Base-by-base conservation (phyloP, 306 rosid genomes). In the Vicia faba region DNA sequence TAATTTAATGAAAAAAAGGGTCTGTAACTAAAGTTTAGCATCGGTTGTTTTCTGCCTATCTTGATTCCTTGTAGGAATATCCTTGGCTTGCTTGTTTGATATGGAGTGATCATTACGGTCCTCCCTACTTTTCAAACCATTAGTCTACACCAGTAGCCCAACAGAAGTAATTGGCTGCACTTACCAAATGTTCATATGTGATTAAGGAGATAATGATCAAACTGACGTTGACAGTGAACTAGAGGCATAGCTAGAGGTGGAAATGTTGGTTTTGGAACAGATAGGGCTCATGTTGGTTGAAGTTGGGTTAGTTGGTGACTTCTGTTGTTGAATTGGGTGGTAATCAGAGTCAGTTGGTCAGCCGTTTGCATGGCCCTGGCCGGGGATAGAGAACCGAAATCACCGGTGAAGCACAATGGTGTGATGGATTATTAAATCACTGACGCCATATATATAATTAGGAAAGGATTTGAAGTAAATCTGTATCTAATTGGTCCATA, bases 31-130 rank as follows among this genome's bases (percentile, higher is more conserved):
- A 61, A 39, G 26, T 59, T 33, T 35, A 19, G 29, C 49, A 19
- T 39, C 33, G 18, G 25, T 10, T 35, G 20, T 16, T 61, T 61
- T 61, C 67, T 16, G 25, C 67, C 67, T 61, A 39, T 39, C 45
- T 19, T 48, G 46, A 29, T 66, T 33, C 60, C 26, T 18, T 18
- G 60, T 23, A 12, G 39, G 68, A 46, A 45, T 43, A 28, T 45
- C 43, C 43, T 28, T 65, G 59, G 26, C 7, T 49, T 49, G 45
- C 61, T 35, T 49, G 56, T 35, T 35, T 50, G 48, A 67, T 11
- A 18, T 14, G 61, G 46, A 10, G 14, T 50, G 56, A 19, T 51
- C 50, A 35, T 36, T 28, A 50, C n/a, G 23, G 13, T 44, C 50
- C 60, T 67, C 44, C 64, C 64, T 29, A 51, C 23, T 12, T 35